Base-by-base conservation (phyloP, 1,284 basidiomycete species). In the Cutaneotrichosporon sp. region DNA sequence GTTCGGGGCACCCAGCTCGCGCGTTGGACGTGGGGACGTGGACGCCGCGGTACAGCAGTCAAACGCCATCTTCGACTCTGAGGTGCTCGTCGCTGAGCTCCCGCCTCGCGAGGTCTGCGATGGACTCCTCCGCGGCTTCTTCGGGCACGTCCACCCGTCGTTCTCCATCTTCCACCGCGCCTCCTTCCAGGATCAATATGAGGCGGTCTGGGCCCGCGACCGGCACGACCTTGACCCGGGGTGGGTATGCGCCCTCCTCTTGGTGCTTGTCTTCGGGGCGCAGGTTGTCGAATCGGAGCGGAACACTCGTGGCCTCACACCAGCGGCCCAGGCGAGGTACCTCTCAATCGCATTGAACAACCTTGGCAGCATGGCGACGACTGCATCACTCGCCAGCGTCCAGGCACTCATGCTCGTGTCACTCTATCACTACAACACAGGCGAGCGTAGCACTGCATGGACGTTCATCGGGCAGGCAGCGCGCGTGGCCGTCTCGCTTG, bases 351-450 rank as follows among this genome's bases (percentile, higher is more conserved):
- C 65, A 18, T 61, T 55, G 10, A 61, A 64, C 22, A 55, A 61
- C 16, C 57, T 69, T 7, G 65, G 51, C 11, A 61, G 61, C 10
- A 34, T 69, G 8, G 42, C 55, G 25, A 58, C 65, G 7, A 60
- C 60, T 18, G 58, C 67, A 14, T 57, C 60, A 2, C 55, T 69
- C 20, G 29, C 56, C 22, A 65, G 63, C 29, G 62, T 69, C 9
- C 67, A 69, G 52, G 65, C 67, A 5, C 61, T 69, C 16, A 42
- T 69, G 29, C 57, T 69, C 8, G 54, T 69, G 11, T 49, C 63
- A 9, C 56, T 69, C 13, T 69, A 69, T 45, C 62, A 69, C 42
- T 65, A 69, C 60, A 69, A 69, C 53, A 42, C 63, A 0, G 67
- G 67, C 1, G 67, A 69, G 54, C 59, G 67, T 8, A 67, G 67